These are phyloP conservation scores for Adansonia grandidieri DNA, from an alignment of 441 rosid species.

Conservation along the genomic window DNA sequence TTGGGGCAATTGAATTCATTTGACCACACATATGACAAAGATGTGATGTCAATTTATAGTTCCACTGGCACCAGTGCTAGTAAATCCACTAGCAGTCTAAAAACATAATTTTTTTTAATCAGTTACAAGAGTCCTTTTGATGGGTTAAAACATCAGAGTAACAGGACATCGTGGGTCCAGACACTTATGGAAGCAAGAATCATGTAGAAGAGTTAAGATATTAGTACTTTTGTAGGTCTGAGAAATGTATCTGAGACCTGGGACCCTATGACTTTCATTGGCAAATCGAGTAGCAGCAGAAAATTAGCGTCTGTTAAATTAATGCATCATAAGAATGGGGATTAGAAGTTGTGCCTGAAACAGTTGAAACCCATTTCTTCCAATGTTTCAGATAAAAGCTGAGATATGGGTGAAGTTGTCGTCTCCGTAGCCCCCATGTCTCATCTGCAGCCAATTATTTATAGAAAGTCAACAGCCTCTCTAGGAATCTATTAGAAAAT, in stretches of 20 bases:
- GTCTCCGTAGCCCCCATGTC: not conserved
- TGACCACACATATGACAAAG: not conserved
- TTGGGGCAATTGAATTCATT: not conserved
- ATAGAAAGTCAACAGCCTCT: conserved; percentile 4
- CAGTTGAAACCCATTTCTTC: conserved; percentile 8
- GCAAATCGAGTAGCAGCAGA: not conserved
- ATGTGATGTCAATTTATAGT: not conserved
- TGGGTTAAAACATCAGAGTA: not conserved
- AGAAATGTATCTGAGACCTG: not conserved
- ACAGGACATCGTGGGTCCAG: not conserved
- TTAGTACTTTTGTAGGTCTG: not conserved
- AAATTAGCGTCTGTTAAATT: not conserved
- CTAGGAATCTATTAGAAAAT: not conserved
- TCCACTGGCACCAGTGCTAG: not conserved
- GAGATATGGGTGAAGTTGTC: not conserved
- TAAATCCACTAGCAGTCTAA: not conserved
- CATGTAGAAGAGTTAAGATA: not conserved
- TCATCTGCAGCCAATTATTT: not conserved
- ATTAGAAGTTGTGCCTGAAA: conserved; percentile 14
- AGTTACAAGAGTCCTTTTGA: not conserved
- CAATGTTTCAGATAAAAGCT: conserved; percentile 18
- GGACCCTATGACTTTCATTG: not conserved
- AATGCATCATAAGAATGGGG: conserved; percentile 2
- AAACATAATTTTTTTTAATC: not conserved
- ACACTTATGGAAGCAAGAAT: not conserved